Conservation (phyloP, 345 rosid species). For the Brassica rapa region DNA sequence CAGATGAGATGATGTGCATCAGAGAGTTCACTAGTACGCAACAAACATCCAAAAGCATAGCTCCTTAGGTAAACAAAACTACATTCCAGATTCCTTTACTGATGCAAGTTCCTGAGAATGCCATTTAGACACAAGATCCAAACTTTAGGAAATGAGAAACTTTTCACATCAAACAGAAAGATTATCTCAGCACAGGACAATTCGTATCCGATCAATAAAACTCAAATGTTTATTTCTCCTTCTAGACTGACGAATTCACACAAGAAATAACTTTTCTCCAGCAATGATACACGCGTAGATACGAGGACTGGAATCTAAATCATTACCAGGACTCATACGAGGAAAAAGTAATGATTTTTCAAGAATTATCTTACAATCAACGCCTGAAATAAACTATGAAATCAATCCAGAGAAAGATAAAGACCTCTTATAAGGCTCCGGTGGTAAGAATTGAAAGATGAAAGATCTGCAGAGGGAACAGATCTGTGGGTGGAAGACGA, state of each 20-base stretch:
- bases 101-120: neutral
- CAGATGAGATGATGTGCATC: neutral
- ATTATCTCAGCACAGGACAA: neutral
- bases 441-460: slow-evolving; percentile 37
- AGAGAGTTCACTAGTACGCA: neutral
- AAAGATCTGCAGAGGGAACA: slow-evolving; percentile 45
- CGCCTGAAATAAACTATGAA: neutral
- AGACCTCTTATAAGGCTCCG: slow-evolving; percentile 62
- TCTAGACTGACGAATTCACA: no score
- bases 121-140: neutral
- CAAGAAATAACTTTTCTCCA: no score
- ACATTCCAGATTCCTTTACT: neutral
- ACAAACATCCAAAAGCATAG: neutral
- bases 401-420: neutral
- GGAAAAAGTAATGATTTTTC: neutral
- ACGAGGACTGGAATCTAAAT: neutral
- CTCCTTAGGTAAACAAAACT: neutral
- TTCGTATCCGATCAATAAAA: slow-evolving; percentile 1
- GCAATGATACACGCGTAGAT: neutral
- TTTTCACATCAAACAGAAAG: neutral
- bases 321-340: neutral
- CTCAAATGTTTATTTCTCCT: no score
- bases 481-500: slow-evolving; percentile 27
- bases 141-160: neutral
- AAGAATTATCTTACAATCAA: neutral